Base-by-base conservation (phyloP, 2,329 filamentous ascomycete genomes). In the Purpureocillium takamizusanense region DNA sequence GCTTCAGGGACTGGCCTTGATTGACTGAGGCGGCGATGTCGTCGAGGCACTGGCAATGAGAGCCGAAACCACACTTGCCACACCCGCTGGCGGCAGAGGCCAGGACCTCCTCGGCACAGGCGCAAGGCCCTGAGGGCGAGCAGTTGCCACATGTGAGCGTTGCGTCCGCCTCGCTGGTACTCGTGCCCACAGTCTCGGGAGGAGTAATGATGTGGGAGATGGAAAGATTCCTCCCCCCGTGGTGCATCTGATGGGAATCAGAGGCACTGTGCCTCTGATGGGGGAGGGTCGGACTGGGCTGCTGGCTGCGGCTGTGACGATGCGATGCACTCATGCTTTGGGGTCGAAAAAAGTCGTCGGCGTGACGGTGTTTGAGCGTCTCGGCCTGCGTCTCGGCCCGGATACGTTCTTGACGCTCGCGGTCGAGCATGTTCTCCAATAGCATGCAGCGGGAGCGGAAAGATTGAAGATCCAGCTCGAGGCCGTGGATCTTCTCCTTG, bases 391-490 rank as follows among this genome's bases (percentile, higher is more conserved):
- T 60, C 49, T 67, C 64, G 36, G 61, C 61, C 33, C 59, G 60
- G 39, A 66, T 57, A 14, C 69, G 63, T 33, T 70, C 67, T 44
- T 68, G 60, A 13, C 72, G 68, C 55, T 79, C 75, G 42, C 70
- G 69, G 41, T 77, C 74, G 8, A 85, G 66, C 56, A 81, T 70
- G 42, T 70, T 75, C 57, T 86, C 79, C 17, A 86, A 60, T 18
- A 72, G 65, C 48, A 75, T 65, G 55, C 78, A 83, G 44, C 74
- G 70, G 21, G 69, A 73, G 29, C 71, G 75, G 47, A 81, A 78
- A 14, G 78, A 75, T 51, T 84, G 76, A 4, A 86, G 63, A 47
- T 86, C 79, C 27, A 72, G 62, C 48, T 85, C 80, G 4, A 88
- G 67, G 34, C 63, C 62, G 32, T 63, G 65, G 18, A 81, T 70